phyloP scores from a whole-genome alignment of 306 rosid genomes.

The Gynostemma pentaphyllum region DNA sequence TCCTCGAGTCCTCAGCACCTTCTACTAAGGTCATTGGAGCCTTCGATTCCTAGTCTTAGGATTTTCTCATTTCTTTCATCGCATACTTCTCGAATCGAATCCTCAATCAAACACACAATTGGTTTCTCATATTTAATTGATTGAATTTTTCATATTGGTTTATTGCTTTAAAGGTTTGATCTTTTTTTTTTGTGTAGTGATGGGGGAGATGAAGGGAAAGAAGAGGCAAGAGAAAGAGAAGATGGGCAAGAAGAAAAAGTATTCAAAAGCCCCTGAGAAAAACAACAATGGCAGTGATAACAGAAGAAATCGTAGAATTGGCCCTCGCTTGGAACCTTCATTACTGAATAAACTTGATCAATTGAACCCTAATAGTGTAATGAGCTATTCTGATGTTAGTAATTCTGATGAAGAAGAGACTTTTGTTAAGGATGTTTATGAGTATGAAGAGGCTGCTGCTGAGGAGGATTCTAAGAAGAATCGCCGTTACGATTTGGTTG shows the following conservation, averaged over 20 bases:
- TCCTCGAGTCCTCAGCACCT: no score
- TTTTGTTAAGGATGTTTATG: slow-evolving; percentile 38
- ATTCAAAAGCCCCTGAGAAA: slow-evolving; percentile 1
- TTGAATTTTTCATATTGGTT: no score
- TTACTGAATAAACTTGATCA: slow-evolving; percentile 36
- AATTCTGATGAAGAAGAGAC: slow-evolving; percentile 33
- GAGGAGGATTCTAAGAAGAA: slow-evolving; percentile 82
- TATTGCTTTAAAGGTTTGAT: no score
- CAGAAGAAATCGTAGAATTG: slow-evolving; percentile 26
- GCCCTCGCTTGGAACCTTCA: slow-evolving; percentile 57
- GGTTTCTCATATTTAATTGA: no score
- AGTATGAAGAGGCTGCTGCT: slow-evolving; percentile 57
- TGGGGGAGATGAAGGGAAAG: slow-evolving; percentile 61
- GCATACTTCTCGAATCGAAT: no score
- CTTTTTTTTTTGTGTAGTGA: slow-evolving; percentile 10
- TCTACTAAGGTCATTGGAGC: no score
- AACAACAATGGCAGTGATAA: slow-evolving; percentile 11
- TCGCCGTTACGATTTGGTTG: slow-evolving; percentile 67
- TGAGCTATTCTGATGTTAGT: slow-evolving; percentile 16
- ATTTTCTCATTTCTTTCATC: no score
- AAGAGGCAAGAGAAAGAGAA: slow-evolving; percentile 18
- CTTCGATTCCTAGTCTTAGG: no score
- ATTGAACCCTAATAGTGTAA: slow-evolving; percentile 22
- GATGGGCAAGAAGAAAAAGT: slow-evolving; percentile 19
- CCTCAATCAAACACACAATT: no score